Evolutionary conservation across 1,139 yeast species (phyloP).

Genomic region (Debaryomyces udenii): DNA sequence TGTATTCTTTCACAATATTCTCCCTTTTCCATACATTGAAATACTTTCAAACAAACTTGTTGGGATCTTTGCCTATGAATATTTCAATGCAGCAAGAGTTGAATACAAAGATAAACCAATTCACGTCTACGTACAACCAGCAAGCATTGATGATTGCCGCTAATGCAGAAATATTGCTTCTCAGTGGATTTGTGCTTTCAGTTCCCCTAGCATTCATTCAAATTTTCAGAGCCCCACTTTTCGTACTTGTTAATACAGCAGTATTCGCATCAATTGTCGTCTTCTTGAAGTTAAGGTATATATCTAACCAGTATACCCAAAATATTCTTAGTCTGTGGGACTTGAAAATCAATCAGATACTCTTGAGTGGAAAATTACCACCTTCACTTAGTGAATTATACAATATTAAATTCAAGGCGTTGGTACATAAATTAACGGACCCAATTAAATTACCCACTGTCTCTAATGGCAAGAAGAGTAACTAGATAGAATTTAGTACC

Average conservation of each 20-base stretch:
- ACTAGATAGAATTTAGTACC: too few relatives aligned
- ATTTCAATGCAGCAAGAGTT: constrained; percentile 24
- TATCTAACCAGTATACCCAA: constrained; percentile 45
- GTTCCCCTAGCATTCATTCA: constrained; percentile 18
- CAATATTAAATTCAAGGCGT: constrained; percentile 12
- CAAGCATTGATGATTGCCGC: constrained; percentile 52
- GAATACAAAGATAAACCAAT: constrained; percentile 30
- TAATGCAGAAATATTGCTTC: constrained; percentile 43
- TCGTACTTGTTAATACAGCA: constrained; percentile 19
- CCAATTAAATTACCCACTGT: constrained; percentile 15
- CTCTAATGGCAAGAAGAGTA: constrained; percentile 3
- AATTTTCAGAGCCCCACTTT: constrained; percentile 21
- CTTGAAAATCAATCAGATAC: constrained; percentile 28
- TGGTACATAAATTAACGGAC: constrained; percentile 13
- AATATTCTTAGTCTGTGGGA: constrained; percentile 45
- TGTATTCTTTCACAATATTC: constrained; percentile 59
- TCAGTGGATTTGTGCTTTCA: constrained; percentile 23
- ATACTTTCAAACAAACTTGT: constrained; percentile 45
- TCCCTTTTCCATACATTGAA: constrained; percentile 58
- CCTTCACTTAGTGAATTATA: constrained; percentile 20
- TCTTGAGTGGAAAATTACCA: constrained; percentile 29
- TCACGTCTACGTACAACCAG: constrained; percentile 46
- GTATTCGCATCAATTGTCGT: constrained; percentile 33
- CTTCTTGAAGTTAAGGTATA: constrained; percentile 50
- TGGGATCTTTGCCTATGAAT: constrained; percentile 24